These are phyloP conservation scores for Tetrapisispora iriomotensis DNA, from an alignment of 805 yeast genomes.

Conservation along the genomic window DNA sequence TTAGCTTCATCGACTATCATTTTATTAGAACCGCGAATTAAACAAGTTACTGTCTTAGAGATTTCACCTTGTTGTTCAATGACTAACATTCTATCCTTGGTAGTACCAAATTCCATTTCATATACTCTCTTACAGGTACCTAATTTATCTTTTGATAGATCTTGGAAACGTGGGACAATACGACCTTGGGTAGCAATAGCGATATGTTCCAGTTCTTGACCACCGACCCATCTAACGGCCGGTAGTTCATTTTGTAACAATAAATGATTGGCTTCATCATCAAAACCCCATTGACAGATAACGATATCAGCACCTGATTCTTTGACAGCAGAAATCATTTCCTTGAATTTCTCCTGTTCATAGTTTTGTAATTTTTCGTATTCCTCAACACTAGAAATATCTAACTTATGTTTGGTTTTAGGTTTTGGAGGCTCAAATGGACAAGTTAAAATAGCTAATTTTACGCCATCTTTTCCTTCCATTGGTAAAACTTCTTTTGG, in stretches of 20 bases:
- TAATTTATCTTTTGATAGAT: conserved; percentile 66
- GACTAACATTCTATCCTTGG: conserved; percentile 90
- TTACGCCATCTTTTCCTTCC: conserved; percentile 47
- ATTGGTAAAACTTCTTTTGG: conserved; percentile 50
- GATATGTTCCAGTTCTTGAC: conserved; percentile 87
- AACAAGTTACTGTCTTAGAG: conserved; percentile 82
- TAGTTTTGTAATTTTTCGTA: conserved; percentile 82
- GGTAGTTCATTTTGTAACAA: conserved; percentile 80
- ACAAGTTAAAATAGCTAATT: conserved; percentile 90
- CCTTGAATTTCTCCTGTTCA: conserved; percentile 81
- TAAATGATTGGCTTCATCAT: conserved; percentile 95
- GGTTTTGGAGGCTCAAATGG: conserved; percentile 99
- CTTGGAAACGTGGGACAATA: conserved; percentile 95
- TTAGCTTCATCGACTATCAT: conserved; percentile 97
- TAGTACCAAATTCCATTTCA: conserved; percentile 92
- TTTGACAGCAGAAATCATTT: conserved; percentile 83
- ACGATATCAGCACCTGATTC: conserved; percentile 90
- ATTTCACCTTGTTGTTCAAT: conserved; percentile 75
- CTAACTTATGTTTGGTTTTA: conserved; percentile 94
- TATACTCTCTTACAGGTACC: conserved; percentile 81
- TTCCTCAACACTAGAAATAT: conserved; percentile 88
- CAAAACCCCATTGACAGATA: conserved; percentile 99
- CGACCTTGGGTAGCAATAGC: conserved; percentile 97
- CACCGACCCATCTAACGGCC: conserved; percentile 99
- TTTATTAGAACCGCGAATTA: conserved; percentile 90